Conservation (phyloP, 805 yeast genomes). For the Candida tibetensis region DNA sequence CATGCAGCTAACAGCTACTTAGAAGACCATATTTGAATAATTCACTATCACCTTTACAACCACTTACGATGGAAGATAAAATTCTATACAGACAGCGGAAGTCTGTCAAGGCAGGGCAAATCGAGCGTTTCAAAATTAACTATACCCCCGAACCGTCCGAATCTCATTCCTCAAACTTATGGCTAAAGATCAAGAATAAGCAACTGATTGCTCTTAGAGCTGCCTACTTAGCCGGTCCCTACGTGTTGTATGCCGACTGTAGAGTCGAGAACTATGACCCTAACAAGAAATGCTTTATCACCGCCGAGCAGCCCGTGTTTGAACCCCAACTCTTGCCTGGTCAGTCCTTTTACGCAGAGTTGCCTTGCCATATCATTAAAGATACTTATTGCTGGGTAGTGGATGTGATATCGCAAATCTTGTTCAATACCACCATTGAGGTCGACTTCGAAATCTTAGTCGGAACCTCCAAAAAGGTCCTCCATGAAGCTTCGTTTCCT, state of each 20-base stretch:
- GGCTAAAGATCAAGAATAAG: slow-evolving; percentile 62
- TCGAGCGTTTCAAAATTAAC: slow-evolving; percentile 52
- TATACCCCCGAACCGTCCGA: slow-evolving; percentile 40
- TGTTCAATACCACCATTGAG: slow-evolving; percentile 67
- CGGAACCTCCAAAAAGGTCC: slow-evolving; percentile 40
- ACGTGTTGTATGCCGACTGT: slow-evolving; percentile 78
- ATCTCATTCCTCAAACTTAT: slow-evolving; percentile 26
- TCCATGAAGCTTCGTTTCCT: slow-evolving; percentile 29
- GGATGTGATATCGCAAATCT: slow-evolving; percentile 76
- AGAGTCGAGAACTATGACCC: slow-evolving; percentile 63
- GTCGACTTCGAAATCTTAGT: slow-evolving; percentile 64
- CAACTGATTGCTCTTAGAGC: slow-evolving; percentile 77
- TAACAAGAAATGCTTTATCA: slow-evolving; percentile 50
- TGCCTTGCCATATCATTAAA: slow-evolving; percentile 63
- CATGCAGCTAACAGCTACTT: not conserved
- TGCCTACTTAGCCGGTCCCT: slow-evolving; percentile 87
- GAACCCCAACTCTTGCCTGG: slow-evolving; percentile 73
- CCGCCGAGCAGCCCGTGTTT: slow-evolving; percentile 75
- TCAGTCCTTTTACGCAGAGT: slow-evolving; percentile 56
- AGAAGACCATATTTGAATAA: too few species aligned
- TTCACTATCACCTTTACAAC: not conserved
- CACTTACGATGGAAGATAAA: slow-evolving; percentile 3
- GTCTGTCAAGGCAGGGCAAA: slow-evolving; percentile 56
- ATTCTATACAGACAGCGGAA: slow-evolving; percentile 36
- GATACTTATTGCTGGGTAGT: slow-evolving; percentile 67